Evolutionary conservation across 2,329 filamentous ascomycete species (phyloP).

Genomic region (Bipolaris sorokiniana): DNA sequence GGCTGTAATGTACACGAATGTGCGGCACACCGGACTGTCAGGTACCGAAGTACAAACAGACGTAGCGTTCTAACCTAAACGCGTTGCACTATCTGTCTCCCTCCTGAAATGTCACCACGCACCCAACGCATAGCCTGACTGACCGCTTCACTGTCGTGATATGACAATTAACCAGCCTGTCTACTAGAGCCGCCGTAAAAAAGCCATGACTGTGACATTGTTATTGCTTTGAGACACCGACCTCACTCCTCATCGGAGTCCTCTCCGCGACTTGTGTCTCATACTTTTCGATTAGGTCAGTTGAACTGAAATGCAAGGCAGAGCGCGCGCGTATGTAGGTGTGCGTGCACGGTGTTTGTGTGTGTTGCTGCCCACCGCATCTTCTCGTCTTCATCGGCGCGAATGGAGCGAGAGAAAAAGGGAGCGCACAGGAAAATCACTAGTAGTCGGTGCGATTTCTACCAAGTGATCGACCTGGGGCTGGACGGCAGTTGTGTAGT

Average conservation of each 20-base stretch:
- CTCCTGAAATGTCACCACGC: not conserved
- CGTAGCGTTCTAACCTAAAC: not conserved
- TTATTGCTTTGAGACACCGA: not conserved
- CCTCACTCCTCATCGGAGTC: not conserved
- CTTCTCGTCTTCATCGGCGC: not conserved
- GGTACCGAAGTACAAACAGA: not conserved
- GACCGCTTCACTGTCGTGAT: not conserved
- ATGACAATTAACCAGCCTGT: not conserved
- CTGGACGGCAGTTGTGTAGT: not conserved
- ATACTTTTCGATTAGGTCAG: not conserved
- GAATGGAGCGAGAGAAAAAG: not conserved
- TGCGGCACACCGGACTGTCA: not conserved
- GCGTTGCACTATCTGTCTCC: not conserved
- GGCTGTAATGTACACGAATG: not conserved
- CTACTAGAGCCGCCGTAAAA: not conserved
- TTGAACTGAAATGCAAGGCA: not conserved
- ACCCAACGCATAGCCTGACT: not conserved
- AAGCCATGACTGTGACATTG: not conserved
- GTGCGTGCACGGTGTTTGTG: not conserved
- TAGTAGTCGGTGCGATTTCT: not conserved
- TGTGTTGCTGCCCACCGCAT: conserved; percentile 1
- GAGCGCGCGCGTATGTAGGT: not conserved
- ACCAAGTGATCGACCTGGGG: not conserved
- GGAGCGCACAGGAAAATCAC: not conserved
- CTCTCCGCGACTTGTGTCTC: not conserved